Base-by-base conservation (phyloP, 2,329 filamentous ascomycete genomes). In the Aureobasidium mangrovei region DNA sequence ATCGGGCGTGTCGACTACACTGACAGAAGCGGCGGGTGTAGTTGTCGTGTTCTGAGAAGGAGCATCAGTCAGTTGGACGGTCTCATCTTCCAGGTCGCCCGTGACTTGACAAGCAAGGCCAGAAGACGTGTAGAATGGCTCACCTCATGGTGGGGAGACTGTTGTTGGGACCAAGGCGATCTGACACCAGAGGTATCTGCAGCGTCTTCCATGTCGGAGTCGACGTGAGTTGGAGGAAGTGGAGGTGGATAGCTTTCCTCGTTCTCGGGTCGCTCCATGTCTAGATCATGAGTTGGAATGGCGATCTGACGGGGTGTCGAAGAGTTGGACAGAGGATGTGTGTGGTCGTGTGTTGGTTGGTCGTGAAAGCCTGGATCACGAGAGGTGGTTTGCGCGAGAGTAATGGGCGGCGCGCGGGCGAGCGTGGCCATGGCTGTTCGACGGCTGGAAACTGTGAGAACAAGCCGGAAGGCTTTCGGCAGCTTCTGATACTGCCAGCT, bases 181-280 rank as follows among this genome's bases (percentile, higher is more conserved):
- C 6, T 36, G 12, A 10, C 40, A 24, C 31, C 42, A n/a, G 45
- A 27, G n/a, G 47, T 36, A 27, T 57, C 46, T 26, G 51, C 49
- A 6, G 44, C 42, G 42, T 40, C 49, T 6, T 54, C 56, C 33
- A 54, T 58, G 8, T 47, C 44, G 7, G 36, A 56, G 33, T 57
- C 41, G 31, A 27, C 40, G 31, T 27, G 29, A 35, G 43, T 47
- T n/a, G 6, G 44, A 18, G 36, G 27, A 3, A 32, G 5, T 24
- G 26, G 8, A 26, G 36, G 46, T n/a, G 28, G 7, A 29, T 29
- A 10, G 5, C 29, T 12, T 4, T 7, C 10, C 6, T 28, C 28
- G 10, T 44, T 8, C 7, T 26, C 26, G 24, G 6, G 9, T 7
- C 26, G 9, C 28, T 52, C 48, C 48, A 52, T 52, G 48, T 18